Base-by-base conservation (phyloP, 1,284 basidiomycete species). In the Moniliella sp. region DNA sequence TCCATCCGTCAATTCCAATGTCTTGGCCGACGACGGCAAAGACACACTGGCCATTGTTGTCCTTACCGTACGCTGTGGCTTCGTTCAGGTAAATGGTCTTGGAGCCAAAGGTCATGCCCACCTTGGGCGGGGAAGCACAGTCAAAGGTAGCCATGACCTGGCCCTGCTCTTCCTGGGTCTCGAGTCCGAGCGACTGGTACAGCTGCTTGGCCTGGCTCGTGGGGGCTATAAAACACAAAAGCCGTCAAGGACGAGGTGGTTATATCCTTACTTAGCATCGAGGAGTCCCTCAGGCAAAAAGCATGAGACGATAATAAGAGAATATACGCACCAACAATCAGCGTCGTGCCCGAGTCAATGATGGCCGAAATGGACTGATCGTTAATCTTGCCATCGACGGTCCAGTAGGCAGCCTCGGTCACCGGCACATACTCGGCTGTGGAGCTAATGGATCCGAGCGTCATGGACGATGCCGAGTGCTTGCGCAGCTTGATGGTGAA, bases 301-400 rank as follows among this genome's bases (percentile, higher is more conserved):
- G 26, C 56, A 36, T 3, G 59, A 61, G 34, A 55, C 43, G 18
- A 33, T 33, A 4, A 49, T 48, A 10, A n/a, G n/a, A n/a, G n/a
- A n/a, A n/a, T n/a, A n/a, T n/a, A n/a, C n/a, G 61, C 58, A 11
- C 52, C 59, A 11, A 71, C 64, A 7, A 58, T 62, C 18, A 60
- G 33, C 3, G 64, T 61, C 12, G 69, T 67, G 19, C 69, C 70
- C 21, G 70, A 64, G 50, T 72, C 67, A 39, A 70, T 48, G 25
- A 71, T 67, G 11, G 68, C 45, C 39, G 57, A 55, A n/a, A 37
- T 34, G 18, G 47, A 43, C 28, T 45, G 49, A 33, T 61, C 48
- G 4, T 40, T 35, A 8, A 45, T 54, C n/a, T 15, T 13, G 30
- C 13, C 23, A 18, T 35, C 28, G 10, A 57, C 33, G 23, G 48